Evolutionary conservation across 176 grass and related monocot species (phyloP).

Genomic region (Juncus inflexus): DNA sequence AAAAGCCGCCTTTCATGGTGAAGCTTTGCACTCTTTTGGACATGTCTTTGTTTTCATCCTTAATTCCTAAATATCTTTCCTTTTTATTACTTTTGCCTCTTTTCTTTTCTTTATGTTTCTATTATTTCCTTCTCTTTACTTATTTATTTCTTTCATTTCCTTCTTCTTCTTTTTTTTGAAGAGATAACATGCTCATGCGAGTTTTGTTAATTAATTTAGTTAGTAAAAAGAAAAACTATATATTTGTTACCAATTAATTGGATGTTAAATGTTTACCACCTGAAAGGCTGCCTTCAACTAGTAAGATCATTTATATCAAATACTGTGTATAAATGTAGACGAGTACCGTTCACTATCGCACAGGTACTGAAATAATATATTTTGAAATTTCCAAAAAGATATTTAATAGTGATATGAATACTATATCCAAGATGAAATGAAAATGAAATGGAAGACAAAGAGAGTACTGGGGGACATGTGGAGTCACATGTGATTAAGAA

Average conservation of each 20-base stretch:
- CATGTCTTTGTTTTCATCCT: conserved; percentile 20
- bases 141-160: no score
- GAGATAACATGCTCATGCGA: not conserved
- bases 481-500: conserved; percentile 29
- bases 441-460: not conserved
- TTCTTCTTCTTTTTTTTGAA: no score
- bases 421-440: not conserved
- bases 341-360: not conserved
- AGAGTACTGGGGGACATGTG: conserved; percentile 29
- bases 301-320: no score
- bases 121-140: no score
- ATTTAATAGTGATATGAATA: not conserved
- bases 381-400: not conserved
- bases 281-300: no score
- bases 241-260: no score
- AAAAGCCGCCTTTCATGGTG: conserved; percentile 27
- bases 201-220: not conserved
- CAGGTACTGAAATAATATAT: not conserved
- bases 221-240: no score
- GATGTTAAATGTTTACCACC: no score
- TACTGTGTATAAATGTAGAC: no score
- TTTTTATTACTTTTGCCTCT: no score
- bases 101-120: no score
- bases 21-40: conserved; percentile 14
- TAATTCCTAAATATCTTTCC: not conserved